Base-by-base conservation (phyloP, 352 stramenopile species). In the Phytopythium aichiense region DNA sequence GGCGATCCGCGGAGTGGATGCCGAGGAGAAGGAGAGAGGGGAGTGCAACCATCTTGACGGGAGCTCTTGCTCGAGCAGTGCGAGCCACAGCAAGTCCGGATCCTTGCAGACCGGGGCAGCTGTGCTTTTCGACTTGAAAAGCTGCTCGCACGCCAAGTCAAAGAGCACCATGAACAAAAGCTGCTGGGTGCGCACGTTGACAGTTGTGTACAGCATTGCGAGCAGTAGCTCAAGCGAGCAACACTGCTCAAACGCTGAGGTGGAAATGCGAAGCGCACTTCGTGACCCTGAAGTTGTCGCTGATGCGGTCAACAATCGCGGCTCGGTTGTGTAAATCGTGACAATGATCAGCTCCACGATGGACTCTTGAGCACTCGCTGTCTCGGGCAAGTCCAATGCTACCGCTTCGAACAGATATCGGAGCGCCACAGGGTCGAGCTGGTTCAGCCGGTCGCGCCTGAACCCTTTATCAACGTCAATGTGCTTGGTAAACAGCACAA, bases 401-500 rank as follows among this genome's bases (percentile, higher is more conserved):
- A 58, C 54, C 55, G 78, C 67, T 12, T 65, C 56, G 8, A 77
- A 50, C 6, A 80, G 38, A 63, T 79, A 81, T 22, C 71, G 40
- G 25, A 83, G 52, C 3, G 64, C 65, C 30, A 67, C 56, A 3
- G 71, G 67, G 58, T 83, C 67, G 3, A 83, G 35, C 15, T 56
- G 53, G 18, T 56, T 28, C 43, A 83, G 49, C 31, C 69, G 69
- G 22, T 83, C 74, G 0, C 49, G 60, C 4, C 61, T 65, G 56
- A 70, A 80, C 31, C 54, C 56, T 9, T 57, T 67, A 35, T 69
- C 64, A 7, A 50, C 28, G 43, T 38, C 48, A 12, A n/a, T 31
- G 8, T 73, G 73, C 46, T 77, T 75, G 13, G 65, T 49, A 23
- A 83, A 81, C 13, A 83, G 56, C 3, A 68, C 56, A 45, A 81